phyloP scores from a whole-genome alignment of 177 flowering plant species.

The Vitis hybrid region DNA sequence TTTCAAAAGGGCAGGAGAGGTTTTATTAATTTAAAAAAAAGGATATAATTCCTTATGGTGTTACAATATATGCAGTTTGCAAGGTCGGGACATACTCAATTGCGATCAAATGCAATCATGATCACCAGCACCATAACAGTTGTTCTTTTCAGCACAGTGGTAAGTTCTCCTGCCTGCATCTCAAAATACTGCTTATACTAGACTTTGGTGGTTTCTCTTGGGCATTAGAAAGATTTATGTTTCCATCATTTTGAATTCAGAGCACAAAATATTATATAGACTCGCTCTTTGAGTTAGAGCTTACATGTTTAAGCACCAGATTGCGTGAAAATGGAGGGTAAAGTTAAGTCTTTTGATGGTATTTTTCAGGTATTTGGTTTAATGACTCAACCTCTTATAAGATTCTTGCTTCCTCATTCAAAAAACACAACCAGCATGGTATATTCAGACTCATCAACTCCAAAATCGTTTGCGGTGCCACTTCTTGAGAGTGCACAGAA shows the following conservation, averaged over 20 bases:
- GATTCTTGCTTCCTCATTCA: conserved; percentile 35
- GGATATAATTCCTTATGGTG: neutral
- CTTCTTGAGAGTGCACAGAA: conserved; percentile 35
- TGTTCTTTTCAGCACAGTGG: conserved; percentile 62
- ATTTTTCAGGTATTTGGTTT: conserved; percentile 46
- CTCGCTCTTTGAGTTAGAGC: too few species aligned
- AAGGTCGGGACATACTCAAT: conserved; percentile 44
- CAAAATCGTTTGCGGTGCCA: conserved; percentile 32
- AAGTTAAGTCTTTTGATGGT: too few species aligned
- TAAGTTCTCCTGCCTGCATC: conserved; percentile 15
- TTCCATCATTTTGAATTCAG: neutral
- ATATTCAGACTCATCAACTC: conserved; percentile 31
- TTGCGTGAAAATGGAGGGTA: too few species aligned
- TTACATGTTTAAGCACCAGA: too few species aligned
- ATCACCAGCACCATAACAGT: conserved; percentile 64
- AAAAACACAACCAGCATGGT: conserved; percentile 22
- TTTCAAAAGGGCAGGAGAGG: too few species aligned
- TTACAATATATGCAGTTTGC: conserved; percentile 39
- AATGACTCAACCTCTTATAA: conserved; percentile 50
- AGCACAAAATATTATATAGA: neutral
- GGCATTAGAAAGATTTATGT: neutral
- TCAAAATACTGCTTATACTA: neutral
- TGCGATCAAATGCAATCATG: conserved; percentile 48
- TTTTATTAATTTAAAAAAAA: too few species aligned
- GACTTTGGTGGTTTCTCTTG: neutral